Evolutionary conservation across 2,329 filamentous ascomycete genomes (phyloP).

Genomic region (Colletotrichum tanaceti): DNA sequence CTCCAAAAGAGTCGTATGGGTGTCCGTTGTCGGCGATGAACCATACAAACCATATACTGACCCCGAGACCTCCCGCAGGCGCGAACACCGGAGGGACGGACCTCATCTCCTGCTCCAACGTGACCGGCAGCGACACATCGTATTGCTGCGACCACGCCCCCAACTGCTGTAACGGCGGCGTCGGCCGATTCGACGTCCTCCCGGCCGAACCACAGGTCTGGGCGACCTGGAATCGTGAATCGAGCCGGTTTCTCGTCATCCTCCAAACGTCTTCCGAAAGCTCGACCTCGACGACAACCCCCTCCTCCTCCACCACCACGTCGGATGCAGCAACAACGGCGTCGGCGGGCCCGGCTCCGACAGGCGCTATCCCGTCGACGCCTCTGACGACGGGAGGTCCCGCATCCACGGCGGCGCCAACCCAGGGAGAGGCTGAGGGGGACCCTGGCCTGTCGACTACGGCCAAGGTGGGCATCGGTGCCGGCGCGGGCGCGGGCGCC

Average conservation of each 20-base stretch:
- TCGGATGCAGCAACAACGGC: not conserved
- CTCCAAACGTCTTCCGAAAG: not conserved
- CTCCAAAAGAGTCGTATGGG: too few species aligned
- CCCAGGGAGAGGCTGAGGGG: not conserved
- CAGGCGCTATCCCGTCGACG: not conserved
- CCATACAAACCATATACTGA: not conserved
- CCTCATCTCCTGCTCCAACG: not conserved
- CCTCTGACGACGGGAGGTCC: not conserved
- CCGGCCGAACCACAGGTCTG: not conserved
- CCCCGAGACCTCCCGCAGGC: not conserved
- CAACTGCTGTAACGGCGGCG: not conserved
- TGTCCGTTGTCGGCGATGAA: too few species aligned
- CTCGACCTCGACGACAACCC: not conserved
- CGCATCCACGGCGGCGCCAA: not conserved
- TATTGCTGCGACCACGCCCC: not conserved
- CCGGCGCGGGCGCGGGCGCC: not conserved
- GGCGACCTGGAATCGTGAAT: not conserved
- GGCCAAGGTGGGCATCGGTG: not conserved
- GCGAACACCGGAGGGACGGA: not conserved
- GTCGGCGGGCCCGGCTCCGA: not conserved
- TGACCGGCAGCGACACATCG: not conserved
- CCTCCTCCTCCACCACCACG: not conserved
- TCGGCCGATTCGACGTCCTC: not conserved
- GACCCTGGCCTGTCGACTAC: not conserved
- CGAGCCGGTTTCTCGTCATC: not conserved